A percentile compares a stretch with the other conserved stretches of the same genome.
Conservation (phyloP, 345 rosid species). For the Populus euphratica region DNA sequence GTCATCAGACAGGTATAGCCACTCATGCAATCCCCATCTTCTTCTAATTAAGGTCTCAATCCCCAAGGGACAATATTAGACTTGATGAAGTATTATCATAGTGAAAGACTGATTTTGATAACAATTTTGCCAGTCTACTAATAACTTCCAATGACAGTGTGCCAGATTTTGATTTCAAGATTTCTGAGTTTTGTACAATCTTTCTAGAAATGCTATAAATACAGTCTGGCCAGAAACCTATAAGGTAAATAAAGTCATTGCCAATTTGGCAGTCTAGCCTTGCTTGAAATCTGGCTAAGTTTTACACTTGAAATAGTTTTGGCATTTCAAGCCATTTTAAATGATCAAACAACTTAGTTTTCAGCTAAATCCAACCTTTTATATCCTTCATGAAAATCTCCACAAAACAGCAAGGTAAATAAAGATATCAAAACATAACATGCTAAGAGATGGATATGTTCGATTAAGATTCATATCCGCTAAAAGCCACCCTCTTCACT, state of each 20-base stretch:
- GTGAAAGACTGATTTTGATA: not conserved
- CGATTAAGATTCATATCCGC: not conserved
- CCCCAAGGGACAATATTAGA: not conserved
- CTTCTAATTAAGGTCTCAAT: not conserved
- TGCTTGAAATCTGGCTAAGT: not conserved
- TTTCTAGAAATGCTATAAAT: too few species aligned
- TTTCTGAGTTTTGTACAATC: not conserved
- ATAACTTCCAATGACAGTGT: not conserved
- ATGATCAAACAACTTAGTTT: not conserved
- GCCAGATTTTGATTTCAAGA: not conserved
- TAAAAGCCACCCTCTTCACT: not conserved
- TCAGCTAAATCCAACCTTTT: not conserved
- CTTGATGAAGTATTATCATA: not conserved
- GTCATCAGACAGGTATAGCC: conserved; percentile 66
- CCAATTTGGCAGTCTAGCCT: not conserved
- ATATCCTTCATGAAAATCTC: not conserved
- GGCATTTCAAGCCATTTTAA: not conserved
- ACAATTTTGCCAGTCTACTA: not conserved
- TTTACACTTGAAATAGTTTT: not conserved
- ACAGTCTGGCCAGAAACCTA: too few species aligned
- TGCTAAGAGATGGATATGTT: not conserved
- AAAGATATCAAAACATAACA: not conserved
- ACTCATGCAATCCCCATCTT: not conserved
- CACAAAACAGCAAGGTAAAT: not conserved
- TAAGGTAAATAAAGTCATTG: too few species aligned